A percentile compares a stretch with the other conserved stretches of the same genome.
These are phyloP conservation scores for Stagonosporopsis cucurbitacearum DNA, from an alignment of 2,329 filamentous ascomycete species.

Conservation along the genomic window DNA sequence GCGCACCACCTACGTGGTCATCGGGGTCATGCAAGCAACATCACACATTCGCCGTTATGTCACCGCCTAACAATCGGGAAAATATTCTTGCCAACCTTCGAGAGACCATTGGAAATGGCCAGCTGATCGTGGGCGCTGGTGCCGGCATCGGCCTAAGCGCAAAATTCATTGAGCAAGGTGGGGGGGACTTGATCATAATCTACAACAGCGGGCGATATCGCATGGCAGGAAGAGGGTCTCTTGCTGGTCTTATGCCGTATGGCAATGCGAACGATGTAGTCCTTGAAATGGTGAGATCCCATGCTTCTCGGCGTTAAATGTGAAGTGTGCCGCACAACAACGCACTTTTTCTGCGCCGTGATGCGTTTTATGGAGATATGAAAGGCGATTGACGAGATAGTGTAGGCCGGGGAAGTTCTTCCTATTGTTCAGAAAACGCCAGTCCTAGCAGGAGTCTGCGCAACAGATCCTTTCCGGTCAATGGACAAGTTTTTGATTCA, in stretches of 20 bases:
- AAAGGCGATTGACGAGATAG: not conserved
- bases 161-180: conserved; percentile 72
- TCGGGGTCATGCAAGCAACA: not conserved
- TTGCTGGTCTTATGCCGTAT: conserved; percentile 75
- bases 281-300: conserved; percentile 64
- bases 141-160: conserved; percentile 73
- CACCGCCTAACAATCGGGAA: conserved; percentile 62
- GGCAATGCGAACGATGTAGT: conserved; percentile 74
- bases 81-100: conserved; percentile 63
- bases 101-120: conserved; percentile 60
- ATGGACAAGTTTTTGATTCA: conserved; percentile 67
- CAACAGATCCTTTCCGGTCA: conserved; percentile 71
- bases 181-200: conserved; percentile 72
- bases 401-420: conserved; percentile 67
- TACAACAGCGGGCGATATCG: conserved; percentile 76
- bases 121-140: conserved; percentile 71
- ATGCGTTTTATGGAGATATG: not conserved
- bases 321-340: not conserved
- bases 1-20: not conserved
- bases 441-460: conserved; percentile 74
- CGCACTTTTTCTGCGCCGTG: not conserved
- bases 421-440: conserved; percentile 68
- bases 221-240: conserved; percentile 73
- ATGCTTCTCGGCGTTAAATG: not conserved
- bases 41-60: conserved; percentile 51